Base-by-base conservation (phyloP, 768 basidiomycete species). In the Trametes meyenii region DNA sequence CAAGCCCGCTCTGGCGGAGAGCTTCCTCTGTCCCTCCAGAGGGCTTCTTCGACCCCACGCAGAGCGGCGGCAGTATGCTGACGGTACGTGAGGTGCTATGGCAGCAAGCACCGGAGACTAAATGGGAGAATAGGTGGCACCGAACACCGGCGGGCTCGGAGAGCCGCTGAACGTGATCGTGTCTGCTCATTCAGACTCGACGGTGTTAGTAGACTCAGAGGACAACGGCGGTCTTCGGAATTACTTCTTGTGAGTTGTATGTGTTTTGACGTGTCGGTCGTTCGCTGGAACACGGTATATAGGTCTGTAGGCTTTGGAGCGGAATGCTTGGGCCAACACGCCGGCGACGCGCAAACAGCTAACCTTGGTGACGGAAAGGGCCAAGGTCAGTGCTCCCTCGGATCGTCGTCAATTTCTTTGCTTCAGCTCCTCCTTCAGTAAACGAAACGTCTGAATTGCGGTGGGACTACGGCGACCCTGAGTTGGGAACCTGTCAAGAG, bases 111-210 rank as follows among this genome's bases (percentile, higher is more conserved):
- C 60, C n/a, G 23, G 50, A 45, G 33, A 24, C 40, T 57, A 55
- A 29, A 63, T 55, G 35, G 23, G 45, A 40, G 44, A 21, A 40
- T 46, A 89, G 86, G 65, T 79, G 73, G 80, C 85, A 7, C 77
- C 76, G 12, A 66, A 71, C 17, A 92, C 91, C 8, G 86, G 76
- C 67, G 92, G 89, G 7, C 85, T 89, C 50, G 92, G 92, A 38
- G 95, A 96, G 76, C 94, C 94, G 5, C 73, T 96, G 45, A 97
- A 97, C 67, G 78, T 81, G 55, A 90, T 97, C 67, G 76, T 97
- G 21, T 87, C 90, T 23, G 89, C 82, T 10, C 79, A 86, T 46
- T 96, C 94, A 3, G 89, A 93, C 67, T 62, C 79, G 3, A 78
- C 73, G 5, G 89, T 96, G 1, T 81, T 94, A 46, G 79, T 84